A percentile compares a stretch with the other conserved stretches of the same genome.
Conservation (phyloP, 257 asterid genomes). For the Solanum gracilifrons region DNA sequence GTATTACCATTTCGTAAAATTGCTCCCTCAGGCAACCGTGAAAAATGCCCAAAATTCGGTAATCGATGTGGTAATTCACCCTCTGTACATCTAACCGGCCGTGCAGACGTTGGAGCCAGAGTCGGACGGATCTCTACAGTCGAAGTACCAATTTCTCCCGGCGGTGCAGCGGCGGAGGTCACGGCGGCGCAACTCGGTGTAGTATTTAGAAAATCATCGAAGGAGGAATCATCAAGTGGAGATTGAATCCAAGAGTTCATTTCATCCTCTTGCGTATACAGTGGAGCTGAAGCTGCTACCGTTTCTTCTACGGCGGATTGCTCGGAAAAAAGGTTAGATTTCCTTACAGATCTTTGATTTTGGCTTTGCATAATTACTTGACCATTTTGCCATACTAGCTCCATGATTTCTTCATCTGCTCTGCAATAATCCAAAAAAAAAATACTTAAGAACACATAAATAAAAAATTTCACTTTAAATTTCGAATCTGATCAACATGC, state of each 20-base stretch:
- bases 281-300: background rate
- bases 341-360: background rate
- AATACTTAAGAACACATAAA: background rate
- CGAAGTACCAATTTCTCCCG: background rate
- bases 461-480: background rate
- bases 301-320: background rate
- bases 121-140: background rate
- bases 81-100: background rate
- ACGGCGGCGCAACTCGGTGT: background rate
- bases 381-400: conserved; percentile 21
- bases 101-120: background rate
- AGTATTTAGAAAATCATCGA: conserved; percentile 8
- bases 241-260: conserved; percentile 22
- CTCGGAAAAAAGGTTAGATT: background rate
- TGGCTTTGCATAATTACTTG: conserved; percentile 7
- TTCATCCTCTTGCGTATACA: conserved; percentile 27
- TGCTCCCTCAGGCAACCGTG: background rate
- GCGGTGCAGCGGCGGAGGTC: background rate
- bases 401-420: conserved; percentile 12
- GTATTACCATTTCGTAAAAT: background rate
- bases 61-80: background rate
- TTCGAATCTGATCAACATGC: background rate
- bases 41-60: conserved; percentile 6
- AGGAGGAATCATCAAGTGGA: conserved; percentile 12
- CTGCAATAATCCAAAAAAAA: background rate